Evolutionary conservation across 1,284 basidiomycete genomes (phyloP), one percentile per base, ranked within the genome.

Genomic region (Athelia sp.): DNA sequence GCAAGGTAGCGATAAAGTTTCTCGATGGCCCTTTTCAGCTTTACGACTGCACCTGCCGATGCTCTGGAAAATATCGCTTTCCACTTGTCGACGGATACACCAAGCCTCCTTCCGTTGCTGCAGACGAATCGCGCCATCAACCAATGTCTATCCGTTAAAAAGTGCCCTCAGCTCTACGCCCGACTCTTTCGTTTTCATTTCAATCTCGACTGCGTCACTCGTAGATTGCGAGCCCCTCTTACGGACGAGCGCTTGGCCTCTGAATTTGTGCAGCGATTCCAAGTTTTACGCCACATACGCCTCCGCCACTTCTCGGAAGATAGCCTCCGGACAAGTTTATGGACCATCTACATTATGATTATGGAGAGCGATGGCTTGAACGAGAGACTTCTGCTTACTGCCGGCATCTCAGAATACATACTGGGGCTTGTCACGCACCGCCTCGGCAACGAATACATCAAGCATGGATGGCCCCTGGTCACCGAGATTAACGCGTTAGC

Each of bases 161-260:
- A 64, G 18, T 79, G 77, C 46, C 78, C 84, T 0, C 71, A 80
- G 45, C 70, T 88, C 32, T 88, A 87, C 58, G 81, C 83, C 8
- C 62, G 68, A 48, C 70, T 87, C 4, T 89, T 83, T 60, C 68
- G 69, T 13, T 60, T 63, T 19, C 72, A 68, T 49, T 87, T 85
- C 54, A 82, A 85, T 1, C 59, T 65, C n/a, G 54, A 61, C 48
- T 68, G 77, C 17, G 60, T 76, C 14, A 54, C 63, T 23, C 22
- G 46, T n/a, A 48, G 49, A 1, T 38, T 62, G 58, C 49, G 49
- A 48, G 49, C 45, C 51, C 31, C 50, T 2, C 52, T 68, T 46
- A 72, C 74, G 24, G 70, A 75, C 52, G 73, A 75, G n/a, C 62
- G 60, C n/a, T 57, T 81, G 1, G 71, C 78, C 15, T 53, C 56